Evolutionary conservation across 768 basidiomycete genomes (phyloP).

Genomic region (Auricularia heimuer): DNA sequence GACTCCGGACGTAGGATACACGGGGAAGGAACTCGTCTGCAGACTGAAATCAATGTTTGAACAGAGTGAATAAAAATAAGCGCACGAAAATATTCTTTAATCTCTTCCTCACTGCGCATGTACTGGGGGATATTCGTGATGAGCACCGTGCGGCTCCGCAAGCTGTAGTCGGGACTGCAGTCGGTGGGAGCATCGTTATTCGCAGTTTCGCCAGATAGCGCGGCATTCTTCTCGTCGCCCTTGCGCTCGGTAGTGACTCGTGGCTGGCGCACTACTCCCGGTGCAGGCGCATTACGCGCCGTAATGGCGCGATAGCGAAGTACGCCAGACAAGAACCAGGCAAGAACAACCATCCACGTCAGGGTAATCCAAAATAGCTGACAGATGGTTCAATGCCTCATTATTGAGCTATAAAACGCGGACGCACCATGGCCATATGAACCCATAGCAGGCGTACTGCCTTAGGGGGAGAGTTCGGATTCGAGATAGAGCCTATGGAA

Average conservation of each 20-base stretch:
- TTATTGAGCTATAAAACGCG: not conserved
- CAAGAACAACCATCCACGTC: not conserved
- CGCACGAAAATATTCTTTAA: not conserved
- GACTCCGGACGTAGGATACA: not conserved
- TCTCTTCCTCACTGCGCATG: not conserved
- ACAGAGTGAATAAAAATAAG: not conserved
- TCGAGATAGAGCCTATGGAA: not conserved
- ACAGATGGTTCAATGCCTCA: not conserved
- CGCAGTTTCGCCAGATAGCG: not conserved
- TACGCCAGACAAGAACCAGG: not conserved
- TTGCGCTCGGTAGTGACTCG: not conserved
- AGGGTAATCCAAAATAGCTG: conserved; percentile 2
- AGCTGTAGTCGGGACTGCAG: not conserved
- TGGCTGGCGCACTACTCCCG: not conserved
- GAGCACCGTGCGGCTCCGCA: not conserved
- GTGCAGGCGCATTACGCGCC: conserved; percentile 1
- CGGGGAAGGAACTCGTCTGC: not conserved
- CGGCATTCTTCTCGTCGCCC: not conserved
- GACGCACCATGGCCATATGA: not conserved
- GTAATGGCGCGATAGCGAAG: not conserved
- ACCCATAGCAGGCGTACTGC: not conserved
- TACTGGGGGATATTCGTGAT: not conserved
- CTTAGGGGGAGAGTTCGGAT: not conserved
- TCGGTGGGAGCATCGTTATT: not conserved
- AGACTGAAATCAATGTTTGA: not conserved